Conservation (phyloP, 352 stramenopile genomes). For the Globisporangium megalacanthum region DNA sequence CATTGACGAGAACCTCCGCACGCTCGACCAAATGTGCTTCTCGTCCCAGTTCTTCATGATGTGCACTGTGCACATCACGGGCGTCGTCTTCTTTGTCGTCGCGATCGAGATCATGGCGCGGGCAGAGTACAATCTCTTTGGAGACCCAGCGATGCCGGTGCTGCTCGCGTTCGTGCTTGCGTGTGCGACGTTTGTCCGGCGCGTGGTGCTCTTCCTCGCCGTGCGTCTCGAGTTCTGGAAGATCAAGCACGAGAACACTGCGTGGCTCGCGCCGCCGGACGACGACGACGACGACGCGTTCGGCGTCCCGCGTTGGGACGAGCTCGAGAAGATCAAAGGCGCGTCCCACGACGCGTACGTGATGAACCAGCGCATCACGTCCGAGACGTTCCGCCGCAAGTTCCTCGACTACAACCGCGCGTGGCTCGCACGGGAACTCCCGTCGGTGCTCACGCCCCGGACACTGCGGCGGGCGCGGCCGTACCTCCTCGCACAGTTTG, state of each 20-base stretch:
- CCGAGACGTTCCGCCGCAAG: constrained; percentile 96
- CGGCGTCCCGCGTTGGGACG: constrained; percentile 88
- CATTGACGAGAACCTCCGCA: constrained; percentile 94
- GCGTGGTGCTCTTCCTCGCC: constrained; percentile 78
- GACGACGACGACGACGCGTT: constrained; percentile 89
- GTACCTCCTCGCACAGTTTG: constrained; percentile 95
- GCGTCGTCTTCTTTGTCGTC: constrained; percentile 94
- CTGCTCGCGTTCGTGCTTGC: constrained; percentile 72
- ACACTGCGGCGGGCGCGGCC: constrained; percentile 87
- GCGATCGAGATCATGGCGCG: constrained; percentile 96
- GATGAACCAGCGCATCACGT: constrained; percentile 97
- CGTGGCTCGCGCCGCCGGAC: constrained; percentile 88
- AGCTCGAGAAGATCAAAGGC: constrained; percentile 91
- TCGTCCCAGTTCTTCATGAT: constrained; percentile 98
- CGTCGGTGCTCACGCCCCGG: constrained; percentile 92
- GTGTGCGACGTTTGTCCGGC: constrained; percentile 51
- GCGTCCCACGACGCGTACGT: constrained; percentile 92
- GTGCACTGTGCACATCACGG: constrained; percentile 91
- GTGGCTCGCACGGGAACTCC: constrained; percentile 96
- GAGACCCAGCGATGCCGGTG: constrained; percentile 88
- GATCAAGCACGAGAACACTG: constrained; percentile 95
- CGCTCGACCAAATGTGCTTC: constrained; percentile 97
- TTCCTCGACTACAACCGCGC: constrained; percentile 97
- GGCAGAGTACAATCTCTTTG: constrained; percentile 95
- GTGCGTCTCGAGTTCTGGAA: constrained; percentile 92